phyloP scores from a whole-genome alignment of 805 yeast species.

The Tetrapisispora nanseiensis region DNA sequence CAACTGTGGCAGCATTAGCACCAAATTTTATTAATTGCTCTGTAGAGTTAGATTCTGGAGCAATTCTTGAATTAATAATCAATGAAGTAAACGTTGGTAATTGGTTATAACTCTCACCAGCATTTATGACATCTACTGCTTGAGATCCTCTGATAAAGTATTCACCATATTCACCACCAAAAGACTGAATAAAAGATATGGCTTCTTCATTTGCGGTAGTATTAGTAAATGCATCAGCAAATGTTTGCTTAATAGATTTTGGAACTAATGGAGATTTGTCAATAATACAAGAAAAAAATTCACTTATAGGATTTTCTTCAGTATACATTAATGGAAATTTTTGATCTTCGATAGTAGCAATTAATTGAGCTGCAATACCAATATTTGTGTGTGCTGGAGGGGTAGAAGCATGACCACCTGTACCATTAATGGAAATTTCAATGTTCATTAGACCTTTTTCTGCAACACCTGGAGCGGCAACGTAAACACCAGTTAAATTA shows the following conservation, averaged over 20 bases:
- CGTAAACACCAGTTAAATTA: slow-evolving; percentile 36
- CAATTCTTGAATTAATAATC: slow-evolving; percentile 54
- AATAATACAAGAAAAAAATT: slow-evolving; percentile 52
- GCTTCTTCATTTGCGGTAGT: slow-evolving; percentile 2
- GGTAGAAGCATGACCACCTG: slow-evolving; percentile 72
- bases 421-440: slow-evolving; percentile 41
- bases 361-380: slow-evolving; percentile 57
- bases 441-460: slow-evolving; percentile 55
- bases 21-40: slow-evolving; percentile 34
- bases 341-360: slow-evolving; percentile 44
- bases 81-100: slow-evolving; percentile 54
- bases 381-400: slow-evolving; percentile 78
- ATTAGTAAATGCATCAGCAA: slow-evolving; percentile 31
- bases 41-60: slow-evolving; percentile 43
- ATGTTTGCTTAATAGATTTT: slow-evolving; percentile 13
- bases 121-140: slow-evolving; percentile 56
- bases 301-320: slow-evolving; percentile 49
- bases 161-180: slow-evolving; percentile 27
- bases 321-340: slow-evolving; percentile 34
- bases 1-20: slow-evolving; percentile 33
- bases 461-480: slow-evolving; percentile 47
- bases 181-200: slow-evolving; percentile 3
- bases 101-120: slow-evolving; percentile 71
- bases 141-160: slow-evolving; percentile 41
- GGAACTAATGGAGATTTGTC: slow-evolving; percentile 31